A percentile compares a stretch with the other conserved stretches of the same genome.
These are phyloP conservation scores for Cornus suecica DNA, from an alignment of 148 eudicot species.

Conservation along the genomic window DNA sequence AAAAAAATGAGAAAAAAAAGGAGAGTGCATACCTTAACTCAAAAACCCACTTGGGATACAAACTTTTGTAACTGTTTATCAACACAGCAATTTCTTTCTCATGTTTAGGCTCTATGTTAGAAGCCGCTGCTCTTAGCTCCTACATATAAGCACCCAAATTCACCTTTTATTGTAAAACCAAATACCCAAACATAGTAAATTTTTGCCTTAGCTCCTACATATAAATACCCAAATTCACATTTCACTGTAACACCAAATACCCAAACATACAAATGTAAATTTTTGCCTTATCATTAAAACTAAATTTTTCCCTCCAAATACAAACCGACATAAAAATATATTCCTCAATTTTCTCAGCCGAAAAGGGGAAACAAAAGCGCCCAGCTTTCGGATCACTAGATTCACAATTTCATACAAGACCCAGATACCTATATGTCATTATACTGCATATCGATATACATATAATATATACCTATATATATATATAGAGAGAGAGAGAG, in stretches of 20 bases:
- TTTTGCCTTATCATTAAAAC: too few relatives aligned
- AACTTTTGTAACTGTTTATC: constrained; percentile 52
- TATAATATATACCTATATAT: neutral
- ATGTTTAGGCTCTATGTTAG: constrained; percentile 69
- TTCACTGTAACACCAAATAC: neutral
- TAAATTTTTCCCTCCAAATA: too few relatives aligned
- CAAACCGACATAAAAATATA: too few relatives aligned
- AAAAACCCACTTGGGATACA: constrained; percentile 64
- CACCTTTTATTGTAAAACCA: neutral
- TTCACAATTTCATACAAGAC: too few relatives aligned
- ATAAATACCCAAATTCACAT: neutral
- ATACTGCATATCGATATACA: neutral
- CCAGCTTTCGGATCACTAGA: too few relatives aligned
- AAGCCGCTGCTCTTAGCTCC: constrained; percentile 73
- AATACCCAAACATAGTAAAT: neutral
- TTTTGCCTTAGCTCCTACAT: constrained; percentile 81
- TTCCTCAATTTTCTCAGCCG: too few relatives aligned
- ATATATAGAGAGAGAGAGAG: too few relatives aligned
- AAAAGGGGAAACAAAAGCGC: too few relatives aligned
- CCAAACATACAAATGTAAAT: too few relatives aligned
- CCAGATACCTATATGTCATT: neutral
- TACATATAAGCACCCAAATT: constrained; percentile 17
- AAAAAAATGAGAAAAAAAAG: neutral
- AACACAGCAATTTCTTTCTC: constrained; percentile 62
- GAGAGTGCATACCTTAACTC: constrained; percentile 46